A percentile compares a stretch with the other conserved stretches of the same genome.
Conservation (phyloP, 495 filamentous ascomycete genomes). For the Penicillium fimorum region DNA sequence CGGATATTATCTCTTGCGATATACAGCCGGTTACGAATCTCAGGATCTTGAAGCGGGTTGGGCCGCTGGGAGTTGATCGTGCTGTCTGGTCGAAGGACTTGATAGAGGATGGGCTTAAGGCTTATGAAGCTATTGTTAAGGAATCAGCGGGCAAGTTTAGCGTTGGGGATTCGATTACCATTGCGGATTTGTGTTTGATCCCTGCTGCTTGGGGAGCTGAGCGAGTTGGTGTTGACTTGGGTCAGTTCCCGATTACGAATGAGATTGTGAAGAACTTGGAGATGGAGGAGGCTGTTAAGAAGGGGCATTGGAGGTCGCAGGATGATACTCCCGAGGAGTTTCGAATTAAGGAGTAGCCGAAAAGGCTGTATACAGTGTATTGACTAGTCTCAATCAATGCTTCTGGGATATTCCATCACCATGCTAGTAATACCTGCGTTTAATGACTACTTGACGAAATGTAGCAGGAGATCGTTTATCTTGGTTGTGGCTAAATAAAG, state of each 20-base stretch:
- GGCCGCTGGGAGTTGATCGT: constrained; percentile 37
- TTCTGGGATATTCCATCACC: not conserved
- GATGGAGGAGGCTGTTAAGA: constrained; percentile 35
- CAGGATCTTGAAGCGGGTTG: constrained; percentile 43
- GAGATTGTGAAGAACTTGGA: constrained; percentile 40
- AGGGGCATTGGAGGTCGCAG: constrained; percentile 48
- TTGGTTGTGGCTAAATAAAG: not conserved
- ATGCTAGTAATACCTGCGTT: not conserved
- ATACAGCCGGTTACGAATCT: constrained; percentile 53
- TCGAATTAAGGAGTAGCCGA: constrained; percentile 21
- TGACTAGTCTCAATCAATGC: not conserved
- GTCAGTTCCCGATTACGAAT: constrained; percentile 35
- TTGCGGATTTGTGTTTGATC: constrained; percentile 54
- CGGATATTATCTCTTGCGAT: constrained; percentile 49
- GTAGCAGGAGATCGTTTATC: not conserved
- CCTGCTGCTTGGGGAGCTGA: constrained; percentile 52
- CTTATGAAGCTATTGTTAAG: constrained; percentile 44
- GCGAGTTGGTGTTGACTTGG: constrained; percentile 47
- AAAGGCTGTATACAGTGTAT: not conserved
- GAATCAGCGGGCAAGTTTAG: constrained; percentile 43
- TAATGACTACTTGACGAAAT: not conserved
- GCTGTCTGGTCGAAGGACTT: constrained; percentile 38
- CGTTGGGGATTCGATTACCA: constrained; percentile 48
- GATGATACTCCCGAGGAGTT: constrained; percentile 51
- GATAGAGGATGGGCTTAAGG: constrained; percentile 44